Base-by-base conservation (phyloP, 106 monocot species). In the Agapanthus africanus region DNA sequence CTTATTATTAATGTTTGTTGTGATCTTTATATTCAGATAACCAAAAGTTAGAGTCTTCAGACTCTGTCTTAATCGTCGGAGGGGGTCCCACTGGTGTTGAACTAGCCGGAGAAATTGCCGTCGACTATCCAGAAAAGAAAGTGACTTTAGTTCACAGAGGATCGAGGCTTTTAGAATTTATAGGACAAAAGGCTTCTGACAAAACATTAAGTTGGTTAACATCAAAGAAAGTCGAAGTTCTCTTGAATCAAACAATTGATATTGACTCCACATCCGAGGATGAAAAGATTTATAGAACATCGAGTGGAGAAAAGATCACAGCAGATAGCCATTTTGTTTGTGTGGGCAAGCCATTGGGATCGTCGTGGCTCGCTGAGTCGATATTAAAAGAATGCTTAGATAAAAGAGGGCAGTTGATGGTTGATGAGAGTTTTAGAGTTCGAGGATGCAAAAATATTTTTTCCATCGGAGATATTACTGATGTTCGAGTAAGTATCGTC, bases 261-360 rank as follows among this genome's bases (percentile, higher is more conserved):
- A 37, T 62, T 7, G 51, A 79, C 19, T 69, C 73, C 23, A 18
- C 62, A 7, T 73, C 73, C 11, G 79, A 52, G 13, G 33, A 26
- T 32, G 72, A 49, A 59, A 27, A 14, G 14, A 62, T 79, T 38
- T 79, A 79, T 40, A 66, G 66, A 13, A 79, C 79, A 60, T 73
- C 79, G 33, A 7, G 67, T 32, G 79, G 79, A 34, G 68, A 79
- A 59, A 69, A 46, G 59, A 70, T 82, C 28, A 47, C 64, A 7
- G 82, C 77, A n/a, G 77, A 74, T 65, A 60, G 77, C 59, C 56
- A 74, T 65, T 82, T 82, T 69, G 27, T 74, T 30, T 82, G 82
- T 49, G 59, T 74, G 9, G 78, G 70, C 7, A 73, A 59, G 44
- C 73, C 73, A 32, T 30, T 82, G 6, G 74, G 70, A 23, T 78